These are phyloP conservation scores for Penicillium sp. DNA, from an alignment of 2,329 filamentous ascomycete species.

Conservation along the genomic window DNA sequence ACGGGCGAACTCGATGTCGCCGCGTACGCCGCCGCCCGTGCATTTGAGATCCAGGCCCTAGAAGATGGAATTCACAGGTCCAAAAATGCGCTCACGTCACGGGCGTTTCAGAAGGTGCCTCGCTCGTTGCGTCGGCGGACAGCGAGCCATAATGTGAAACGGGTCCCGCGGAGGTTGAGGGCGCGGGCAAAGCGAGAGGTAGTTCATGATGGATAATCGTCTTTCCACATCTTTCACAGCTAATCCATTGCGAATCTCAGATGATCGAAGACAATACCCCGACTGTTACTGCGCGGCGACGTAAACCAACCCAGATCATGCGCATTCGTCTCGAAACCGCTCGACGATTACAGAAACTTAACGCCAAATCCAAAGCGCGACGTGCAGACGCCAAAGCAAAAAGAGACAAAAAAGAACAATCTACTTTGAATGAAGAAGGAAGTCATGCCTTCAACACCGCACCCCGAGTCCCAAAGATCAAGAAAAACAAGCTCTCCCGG, in stretches of 20 bases:
- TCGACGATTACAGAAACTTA: conserved; percentile 61
- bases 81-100: conserved; percentile 56
- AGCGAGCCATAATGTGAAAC: conserved; percentile 90
- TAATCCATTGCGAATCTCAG: conserved; percentile 36
- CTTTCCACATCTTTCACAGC: no score
- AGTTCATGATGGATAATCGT: conserved; percentile 8
- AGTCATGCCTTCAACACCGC: conserved; percentile 35
- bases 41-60: conserved; percentile 82
- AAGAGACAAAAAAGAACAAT: conserved; percentile 28
- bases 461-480: conserved; percentile 56
- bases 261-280: conserved; percentile 91
- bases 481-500: conserved; percentile 63
- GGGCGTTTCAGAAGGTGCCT: conserved; percentile 89
- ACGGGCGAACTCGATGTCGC: conserved; percentile 78
- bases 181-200: conserved; percentile 60
- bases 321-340: conserved; percentile 65
- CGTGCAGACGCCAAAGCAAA: conserved; percentile 43
- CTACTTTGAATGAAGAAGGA: conserved; percentile 20
- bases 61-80: conserved; percentile 74
- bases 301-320: conserved; percentile 43
- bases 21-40: conserved; percentile 74
- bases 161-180: conserved; percentile 72
- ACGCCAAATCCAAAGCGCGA: conserved; percentile 41
- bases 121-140: conserved; percentile 77
- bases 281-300: conserved; percentile 56